These are phyloP conservation scores for Suillus hirtellus DNA, from an alignment of 768 basidiomycete genomes.

Conservation along the genomic window DNA sequence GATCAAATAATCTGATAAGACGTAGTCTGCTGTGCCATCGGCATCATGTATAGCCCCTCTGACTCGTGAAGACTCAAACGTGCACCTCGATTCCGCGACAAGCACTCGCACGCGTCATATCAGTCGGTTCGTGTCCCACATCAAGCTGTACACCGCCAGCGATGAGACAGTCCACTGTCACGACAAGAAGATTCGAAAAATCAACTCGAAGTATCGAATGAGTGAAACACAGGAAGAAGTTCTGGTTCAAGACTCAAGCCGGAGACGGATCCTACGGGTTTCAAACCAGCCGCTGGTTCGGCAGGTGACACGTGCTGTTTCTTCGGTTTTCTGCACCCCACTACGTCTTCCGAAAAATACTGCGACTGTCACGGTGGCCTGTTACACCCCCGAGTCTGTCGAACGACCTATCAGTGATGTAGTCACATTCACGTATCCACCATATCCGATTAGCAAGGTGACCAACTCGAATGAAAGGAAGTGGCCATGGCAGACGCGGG, in stretches of 20 bases:
- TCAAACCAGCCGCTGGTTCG: slow-evolving; percentile 1
- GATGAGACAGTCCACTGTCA: background rate
- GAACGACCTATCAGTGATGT: background rate
- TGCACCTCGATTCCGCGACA: background rate
- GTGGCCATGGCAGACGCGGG: background rate
- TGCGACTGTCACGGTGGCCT: background rate
- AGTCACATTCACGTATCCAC: background rate
- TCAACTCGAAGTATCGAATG: background rate
- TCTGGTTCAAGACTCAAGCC: background rate
- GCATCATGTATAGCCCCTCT: background rate
- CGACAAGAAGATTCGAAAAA: slow-evolving; percentile 1
- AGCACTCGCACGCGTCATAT: background rate
- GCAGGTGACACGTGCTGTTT: background rate
- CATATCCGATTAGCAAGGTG: background rate
- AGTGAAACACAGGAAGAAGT: background rate
- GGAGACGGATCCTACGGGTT: background rate
- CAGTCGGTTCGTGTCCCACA: background rate
- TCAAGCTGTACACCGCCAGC: background rate
- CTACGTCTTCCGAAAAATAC: background rate
- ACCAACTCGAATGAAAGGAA: background rate
- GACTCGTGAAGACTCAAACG: background rate
- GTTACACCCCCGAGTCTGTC: background rate
- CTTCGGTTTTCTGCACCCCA: background rate
- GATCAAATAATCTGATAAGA: background rate
- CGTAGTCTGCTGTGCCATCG: background rate